Evolutionary conservation across 495 filamentous ascomycete genomes (phyloP), one percentile per base, ranked within the genome.

Genomic region (Aspergillus kassunensis): DNA sequence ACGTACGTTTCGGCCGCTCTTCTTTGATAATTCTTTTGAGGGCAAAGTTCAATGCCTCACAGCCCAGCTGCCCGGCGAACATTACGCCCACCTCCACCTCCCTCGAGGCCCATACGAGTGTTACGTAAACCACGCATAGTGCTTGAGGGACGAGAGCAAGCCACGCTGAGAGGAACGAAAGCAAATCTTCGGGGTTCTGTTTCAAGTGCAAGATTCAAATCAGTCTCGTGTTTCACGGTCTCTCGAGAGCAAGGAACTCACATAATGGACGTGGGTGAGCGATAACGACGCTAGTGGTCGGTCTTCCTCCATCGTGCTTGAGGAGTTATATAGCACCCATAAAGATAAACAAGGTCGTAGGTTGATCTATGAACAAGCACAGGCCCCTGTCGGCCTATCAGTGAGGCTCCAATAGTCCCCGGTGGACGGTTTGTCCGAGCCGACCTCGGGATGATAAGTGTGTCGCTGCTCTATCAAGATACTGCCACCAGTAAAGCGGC

Each of bases 191-290:
- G 12, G 93, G 90, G 69, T 97, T 89, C 91, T 97, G 64, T n/a
- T 19, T 34, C n/a, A 41, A 13, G 19, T 15, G n/a, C 18, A 16
- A 21, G 20, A 43, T 50, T 45, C 51, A n/a, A n/a, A 35, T 67
- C 31, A 63, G 51, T 44, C 34, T 43, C 37, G 41, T 36, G 40
- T 15, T 20, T 16, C 27, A 6, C 8, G 36, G 23, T 2, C n/a
- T 29, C 12, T 24, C 8, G 19, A n/a, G n/a, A n/a, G n/a, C n/a
- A 45, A 18, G 20, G 12, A n/a, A 62, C 79, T 54, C 70, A 96
- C 91, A 75, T 98, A 98, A 75, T 95, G 89, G 50, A 98, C 91
- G 69, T 97, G 92, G 11, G 95, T 97, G 43, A 97, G 73, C 46
- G 90, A 95, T 44, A 96, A 79, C 15, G 93, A 97, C 24, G 92